Percentiles rank a stretch among this genome's conserved stretches.
phyloP scores from a whole-genome alignment of 2,329 filamentous ascomycete genomes.

The Paraphoma sp. region DNA sequence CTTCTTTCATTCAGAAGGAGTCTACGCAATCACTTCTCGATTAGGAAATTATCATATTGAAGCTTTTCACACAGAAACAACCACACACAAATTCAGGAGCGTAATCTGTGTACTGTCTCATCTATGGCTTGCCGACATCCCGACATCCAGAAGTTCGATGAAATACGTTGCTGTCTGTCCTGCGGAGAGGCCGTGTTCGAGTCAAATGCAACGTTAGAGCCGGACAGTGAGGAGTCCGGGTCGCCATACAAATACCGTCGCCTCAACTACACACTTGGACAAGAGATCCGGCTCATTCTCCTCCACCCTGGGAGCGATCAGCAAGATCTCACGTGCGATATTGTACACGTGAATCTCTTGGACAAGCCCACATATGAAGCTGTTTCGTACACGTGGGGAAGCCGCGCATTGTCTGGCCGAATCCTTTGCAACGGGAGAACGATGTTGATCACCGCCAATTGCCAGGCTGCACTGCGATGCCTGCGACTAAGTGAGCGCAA shows the following conservation, averaged over 20 bases:
- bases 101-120: neutral
- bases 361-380: slow-evolving; percentile 26
- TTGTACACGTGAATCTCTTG: slow-evolving; percentile 16
- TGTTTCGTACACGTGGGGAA: slow-evolving; percentile 29
- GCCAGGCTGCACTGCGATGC: neutral
- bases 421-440: neutral
- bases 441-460: neutral
- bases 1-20: too few relatives aligned
- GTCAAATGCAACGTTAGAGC: too few relatives aligned
- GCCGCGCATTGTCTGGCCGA: slow-evolving; percentile 5
- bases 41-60: too few relatives aligned
- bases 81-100: too few relatives aligned
- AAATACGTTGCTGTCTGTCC: slow-evolving; percentile 15
- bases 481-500: neutral
- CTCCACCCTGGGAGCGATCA: slow-evolving; percentile 8
- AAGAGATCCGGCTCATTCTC: slow-evolving; percentile 19
- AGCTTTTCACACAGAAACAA: too few relatives aligned
- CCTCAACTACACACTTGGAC: slow-evolving; percentile 15
- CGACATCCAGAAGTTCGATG: slow-evolving; percentile 15
- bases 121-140: slow-evolving; percentile 5
- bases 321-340: slow-evolving; percentile 13
- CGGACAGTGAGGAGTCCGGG: neutral
- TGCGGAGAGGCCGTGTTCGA: slow-evolving; percentile 16
- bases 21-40: too few relatives aligned
- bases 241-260: slow-evolving; percentile 10